Evolutionary conservation across 2,329 filamentous ascomycete species (phyloP).

Genomic region (Ascochyta rabiei): DNA sequence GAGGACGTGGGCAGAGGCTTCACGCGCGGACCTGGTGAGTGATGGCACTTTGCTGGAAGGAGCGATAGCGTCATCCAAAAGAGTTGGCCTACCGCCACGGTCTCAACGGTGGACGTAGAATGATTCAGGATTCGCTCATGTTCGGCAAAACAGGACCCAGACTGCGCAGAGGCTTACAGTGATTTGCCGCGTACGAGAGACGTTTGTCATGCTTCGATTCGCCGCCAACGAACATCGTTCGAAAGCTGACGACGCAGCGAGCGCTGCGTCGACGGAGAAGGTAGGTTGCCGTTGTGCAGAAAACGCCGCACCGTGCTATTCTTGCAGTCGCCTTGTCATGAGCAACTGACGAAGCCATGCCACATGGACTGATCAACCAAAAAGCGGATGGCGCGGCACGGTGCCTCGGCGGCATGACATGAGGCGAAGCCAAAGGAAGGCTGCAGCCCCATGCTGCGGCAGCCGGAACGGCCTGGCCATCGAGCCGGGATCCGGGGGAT

Average conservation of each 20-base stretch:
- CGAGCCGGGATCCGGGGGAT: constrained; percentile 15
- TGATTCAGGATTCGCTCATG: constrained; percentile 18
- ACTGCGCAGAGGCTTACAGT: constrained; percentile 9
- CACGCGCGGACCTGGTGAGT: constrained; percentile 24
- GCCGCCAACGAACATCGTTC: not conserved
- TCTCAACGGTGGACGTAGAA: constrained; percentile 14
- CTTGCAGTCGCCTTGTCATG: not conserved
- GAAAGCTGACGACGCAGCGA: not conserved
- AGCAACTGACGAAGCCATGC: not conserved
- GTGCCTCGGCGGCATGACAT: not conserved
- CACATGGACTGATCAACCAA: not conserved
- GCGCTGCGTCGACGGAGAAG: not conserved
- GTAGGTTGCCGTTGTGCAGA: not conserved
- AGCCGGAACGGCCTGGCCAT: constrained; percentile 12
- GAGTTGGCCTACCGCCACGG: constrained; percentile 20
- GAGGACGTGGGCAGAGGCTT: constrained; percentile 25
- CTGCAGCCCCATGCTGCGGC: constrained; percentile 3
- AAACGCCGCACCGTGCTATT: not conserved
- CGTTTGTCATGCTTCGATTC: constrained; percentile 5
- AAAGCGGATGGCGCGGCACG: constrained; percentile 6
- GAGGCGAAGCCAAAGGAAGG: constrained; percentile 8
- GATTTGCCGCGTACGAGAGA: constrained; percentile 10
- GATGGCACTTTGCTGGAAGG: constrained; percentile 22
- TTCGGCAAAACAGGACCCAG: constrained; percentile 16
- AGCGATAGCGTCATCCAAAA: constrained; percentile 21